phyloP scores from a whole-genome alignment of 768 basidiomycete species.

The Tulasnella sp. region DNA sequence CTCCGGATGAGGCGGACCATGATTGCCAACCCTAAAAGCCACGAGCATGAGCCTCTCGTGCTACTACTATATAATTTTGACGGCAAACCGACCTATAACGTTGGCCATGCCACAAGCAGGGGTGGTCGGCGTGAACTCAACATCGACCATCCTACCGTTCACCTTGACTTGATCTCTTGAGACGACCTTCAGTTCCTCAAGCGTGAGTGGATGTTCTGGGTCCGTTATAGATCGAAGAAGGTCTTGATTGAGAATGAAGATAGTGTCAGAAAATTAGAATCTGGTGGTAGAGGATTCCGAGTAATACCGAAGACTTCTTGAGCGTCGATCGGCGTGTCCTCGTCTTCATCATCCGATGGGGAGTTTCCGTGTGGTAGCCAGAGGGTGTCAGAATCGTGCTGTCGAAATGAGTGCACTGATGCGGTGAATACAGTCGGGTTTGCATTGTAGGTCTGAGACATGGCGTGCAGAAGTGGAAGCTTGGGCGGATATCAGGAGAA shows the following conservation, averaged over 20 bases:
- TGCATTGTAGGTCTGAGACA: conserved; percentile 13
- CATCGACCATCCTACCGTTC: conserved; percentile 41
- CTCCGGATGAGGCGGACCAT: conserved; percentile 82
- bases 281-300: background rate
- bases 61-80: conserved; percentile 14
- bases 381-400: conserved; percentile 6
- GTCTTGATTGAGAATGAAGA: conserved; percentile 42
- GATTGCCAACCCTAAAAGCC: conserved; percentile 70
- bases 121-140: conserved; percentile 95
- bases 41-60: background rate
- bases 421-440: conserved; percentile 13
- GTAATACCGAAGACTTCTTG: conserved; percentile 80
- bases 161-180: conserved; percentile 74
- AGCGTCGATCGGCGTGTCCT: conserved; percentile 67
- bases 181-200: conserved; percentile 93
- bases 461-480: background rate
- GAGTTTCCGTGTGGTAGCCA: conserved; percentile 19
- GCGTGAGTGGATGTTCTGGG: conserved; percentile 83
- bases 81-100: conserved; percentile 58
- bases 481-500: background rate
- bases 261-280: too few species aligned
- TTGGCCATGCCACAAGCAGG: conserved; percentile 98
- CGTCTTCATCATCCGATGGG: conserved; percentile 31
- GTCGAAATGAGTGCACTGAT: conserved; percentile 9
- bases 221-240: conserved; percentile 86